Conservation (phyloP, 495 filamentous ascomycete species). For the Penicillium egyptiacum region DNA sequence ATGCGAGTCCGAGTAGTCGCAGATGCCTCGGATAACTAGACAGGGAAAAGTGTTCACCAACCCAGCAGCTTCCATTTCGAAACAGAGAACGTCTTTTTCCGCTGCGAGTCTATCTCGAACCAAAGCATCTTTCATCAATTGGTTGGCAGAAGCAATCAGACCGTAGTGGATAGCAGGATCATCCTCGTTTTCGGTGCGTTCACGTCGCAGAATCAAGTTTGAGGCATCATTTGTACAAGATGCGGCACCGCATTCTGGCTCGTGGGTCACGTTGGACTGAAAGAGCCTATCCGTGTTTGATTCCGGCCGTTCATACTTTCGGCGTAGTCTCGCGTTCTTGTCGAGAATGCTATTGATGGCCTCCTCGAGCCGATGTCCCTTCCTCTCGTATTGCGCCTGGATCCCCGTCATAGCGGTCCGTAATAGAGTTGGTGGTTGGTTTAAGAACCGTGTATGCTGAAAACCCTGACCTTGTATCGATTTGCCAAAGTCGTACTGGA, state of each 20-base stretch:
- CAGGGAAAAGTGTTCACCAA: conserved; percentile 39
- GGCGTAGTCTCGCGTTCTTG: conserved; percentile 19
- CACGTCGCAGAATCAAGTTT: neutral
- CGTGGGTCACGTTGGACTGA: conserved; percentile 25
- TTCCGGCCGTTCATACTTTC: conserved; percentile 31
- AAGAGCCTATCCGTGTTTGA: conserved; percentile 37
- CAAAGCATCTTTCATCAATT: conserved; percentile 29
- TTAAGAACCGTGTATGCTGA: conserved; percentile 29
- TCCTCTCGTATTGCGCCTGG: conserved; percentile 7
- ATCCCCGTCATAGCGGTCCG: conserved; percentile 21
- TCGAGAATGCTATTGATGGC: conserved; percentile 21
- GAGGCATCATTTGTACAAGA: too few species aligned
- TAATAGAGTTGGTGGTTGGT: conserved; percentile 33
- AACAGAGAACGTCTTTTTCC: conserved; percentile 36
- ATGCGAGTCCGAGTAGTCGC: conserved; percentile 38
- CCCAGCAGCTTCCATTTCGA: conserved; percentile 47
- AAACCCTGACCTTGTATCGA: conserved; percentile 19
- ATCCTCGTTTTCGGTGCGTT: conserved; percentile 6
- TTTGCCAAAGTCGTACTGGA: conserved; percentile 45
- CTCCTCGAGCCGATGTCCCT: conserved; percentile 26
- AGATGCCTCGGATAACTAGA: conserved; percentile 38
- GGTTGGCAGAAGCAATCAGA: conserved; percentile 29
- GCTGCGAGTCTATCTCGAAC: conserved; percentile 28
- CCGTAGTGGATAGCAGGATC: conserved; percentile 31
- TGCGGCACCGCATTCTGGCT: conserved; percentile 14